Base-by-base conservation (phyloP, 331 rosid species). In the Rhamnella rubrinervis region DNA sequence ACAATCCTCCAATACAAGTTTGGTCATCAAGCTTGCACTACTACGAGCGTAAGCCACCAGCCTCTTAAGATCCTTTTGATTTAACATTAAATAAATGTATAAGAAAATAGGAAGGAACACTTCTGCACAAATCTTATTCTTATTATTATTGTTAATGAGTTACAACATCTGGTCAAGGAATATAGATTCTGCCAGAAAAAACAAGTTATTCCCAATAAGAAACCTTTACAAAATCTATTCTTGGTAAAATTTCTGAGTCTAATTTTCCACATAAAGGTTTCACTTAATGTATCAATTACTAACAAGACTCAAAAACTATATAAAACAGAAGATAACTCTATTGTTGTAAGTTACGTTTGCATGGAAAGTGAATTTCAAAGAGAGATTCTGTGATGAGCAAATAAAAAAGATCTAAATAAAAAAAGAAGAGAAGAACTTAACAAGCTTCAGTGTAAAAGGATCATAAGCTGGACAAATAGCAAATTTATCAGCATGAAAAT, bases 11-110 rank as follows among this genome's bases (percentile, higher is more conserved):
- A 61, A 56, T 57, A 88, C 46, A 72, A 93, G 88, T 71, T 81
- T 89, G 55, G 71, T 65, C 87, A 93, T 71, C 82, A 89, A 83
- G 66, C 75, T 84, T 78, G 95, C 97, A 76, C 95, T 91, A 82
- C 98, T 93, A 77, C 84, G 83, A 67, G 98, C 96, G 77, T 91
- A 91, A 37, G 96, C 98, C 71, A 60, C 89, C 79, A 93, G 76
- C 81, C 98, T 77, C 78, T 83, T 91, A 39, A 91, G 91, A 72
- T 91, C 95, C 98, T 93, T 71, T 78, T 50, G 46, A 65, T 77
- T 39, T 31, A 60, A 76, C 37, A 71, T 59, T 7, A 58, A 26
- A 38, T 53, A 70, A 9, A 17, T 39, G 61, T 68, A 74, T 49
- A 57, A 71, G 70, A 66, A 57, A 15, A 69, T 47, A 37, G 15